Evolutionary conservation across 1,284 basidiomycete genomes (phyloP).

Genomic region (Leccinum pallidistipes): DNA sequence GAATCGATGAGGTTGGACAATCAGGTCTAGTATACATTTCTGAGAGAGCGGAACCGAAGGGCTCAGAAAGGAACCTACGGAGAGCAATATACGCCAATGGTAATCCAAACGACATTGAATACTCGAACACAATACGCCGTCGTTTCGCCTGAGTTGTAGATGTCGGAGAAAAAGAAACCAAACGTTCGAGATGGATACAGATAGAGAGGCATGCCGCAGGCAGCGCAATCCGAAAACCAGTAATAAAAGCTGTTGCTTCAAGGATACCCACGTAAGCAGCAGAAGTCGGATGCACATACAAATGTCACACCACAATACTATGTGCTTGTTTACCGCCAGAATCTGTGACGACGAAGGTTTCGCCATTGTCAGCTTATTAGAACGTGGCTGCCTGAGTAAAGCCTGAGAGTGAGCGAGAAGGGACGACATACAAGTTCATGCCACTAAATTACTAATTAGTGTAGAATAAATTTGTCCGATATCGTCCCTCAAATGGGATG

Average conservation of each 20-base stretch:
- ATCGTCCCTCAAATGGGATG: no score
- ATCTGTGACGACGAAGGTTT: no score
- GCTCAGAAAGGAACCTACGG: constrained; percentile 44
- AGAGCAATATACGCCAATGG: constrained; percentile 58
- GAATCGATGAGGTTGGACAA: constrained; percentile 71
- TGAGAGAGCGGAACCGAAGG: neutral
- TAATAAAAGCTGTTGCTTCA: constrained; percentile 49
- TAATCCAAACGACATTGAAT: constrained; percentile 50
- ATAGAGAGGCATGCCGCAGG: constrained; percentile 54
- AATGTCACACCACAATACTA: constrained; percentile 37
- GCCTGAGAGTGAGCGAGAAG: no score
- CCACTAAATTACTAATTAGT: no score
- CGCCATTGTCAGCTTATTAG: no score
- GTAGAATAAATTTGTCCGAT: no score
- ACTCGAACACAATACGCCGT: constrained; percentile 45
- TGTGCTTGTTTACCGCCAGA: no score
- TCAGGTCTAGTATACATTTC: constrained; percentile 45
- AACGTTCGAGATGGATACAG: constrained; percentile 32
- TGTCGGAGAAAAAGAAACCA: constrained; percentile 28
- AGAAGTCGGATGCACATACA: constrained; percentile 19
- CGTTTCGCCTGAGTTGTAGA: constrained; percentile 29
- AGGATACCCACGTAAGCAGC: neutral
- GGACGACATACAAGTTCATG: no score
- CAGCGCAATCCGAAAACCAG: constrained; percentile 45
- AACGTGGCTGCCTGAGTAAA: no score